Evolutionary conservation across 1,284 basidiomycete genomes (phyloP).

Genomic region (Volvariella volvacea): DNA sequence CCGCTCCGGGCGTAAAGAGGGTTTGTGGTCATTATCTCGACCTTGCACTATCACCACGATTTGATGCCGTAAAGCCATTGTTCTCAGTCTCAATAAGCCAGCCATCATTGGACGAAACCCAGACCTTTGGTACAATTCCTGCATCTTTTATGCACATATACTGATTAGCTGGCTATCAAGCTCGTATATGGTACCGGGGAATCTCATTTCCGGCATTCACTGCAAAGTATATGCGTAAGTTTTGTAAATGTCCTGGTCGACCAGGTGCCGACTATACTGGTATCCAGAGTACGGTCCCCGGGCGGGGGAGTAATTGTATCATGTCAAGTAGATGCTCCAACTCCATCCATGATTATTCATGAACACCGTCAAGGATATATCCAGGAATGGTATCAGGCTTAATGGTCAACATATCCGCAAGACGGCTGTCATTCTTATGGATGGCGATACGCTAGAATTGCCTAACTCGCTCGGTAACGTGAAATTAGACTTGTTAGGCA

Average conservation of each 20-base stretch:
- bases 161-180: conserved; percentile 17
- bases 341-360: neutral
- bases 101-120: conserved; percentile 63
- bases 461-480: conserved; percentile 53
- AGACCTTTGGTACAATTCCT: conserved; percentile 34
- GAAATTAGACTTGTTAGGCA: conserved; percentile 10
- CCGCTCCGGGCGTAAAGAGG: conserved; percentile 53
- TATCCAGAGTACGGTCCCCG: conserved; percentile 53
- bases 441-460: conserved; percentile 64
- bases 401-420: conserved; percentile 65
- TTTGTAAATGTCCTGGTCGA: neutral
- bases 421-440: conserved; percentile 61
- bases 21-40: conserved; percentile 25
- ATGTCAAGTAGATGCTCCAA: conserved; percentile 47
- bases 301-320: conserved; percentile 69
- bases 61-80: conserved; percentile 31
- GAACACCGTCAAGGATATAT: conserved; percentile 48
- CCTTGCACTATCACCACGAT: neutral
- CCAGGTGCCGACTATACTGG: conserved; percentile 4
- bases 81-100: conserved; percentile 55
- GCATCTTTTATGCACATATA: conserved; percentile 5
- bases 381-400: conserved; percentile 69
- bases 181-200: conserved; percentile 38
- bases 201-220: conserved; percentile 58
- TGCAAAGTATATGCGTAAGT: conserved; percentile 74